Conservation (phyloP, 2,329 filamentous ascomycete species). For the Chaetoscypha palmicola region DNA sequence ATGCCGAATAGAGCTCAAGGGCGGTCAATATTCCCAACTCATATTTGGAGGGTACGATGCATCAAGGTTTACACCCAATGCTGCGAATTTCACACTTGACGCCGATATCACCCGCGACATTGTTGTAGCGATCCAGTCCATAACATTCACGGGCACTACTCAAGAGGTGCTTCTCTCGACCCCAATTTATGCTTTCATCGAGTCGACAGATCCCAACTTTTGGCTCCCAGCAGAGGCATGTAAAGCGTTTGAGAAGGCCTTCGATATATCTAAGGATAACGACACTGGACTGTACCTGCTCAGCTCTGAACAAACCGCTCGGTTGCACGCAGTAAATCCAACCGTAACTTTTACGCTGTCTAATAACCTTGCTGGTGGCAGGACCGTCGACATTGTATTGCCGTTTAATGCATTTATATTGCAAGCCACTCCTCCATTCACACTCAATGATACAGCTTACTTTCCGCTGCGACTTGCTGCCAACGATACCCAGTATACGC, state of each 20-base stretch:
- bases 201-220: conserved; percentile 34
- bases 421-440: conserved; percentile 30
- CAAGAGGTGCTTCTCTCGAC: conserved; percentile 21
- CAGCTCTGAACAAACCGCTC: conserved; percentile 20
- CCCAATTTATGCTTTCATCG: conserved; percentile 29
- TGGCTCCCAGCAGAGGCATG: conserved; percentile 33
- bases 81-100: conserved; percentile 33
- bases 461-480: conserved; percentile 33
- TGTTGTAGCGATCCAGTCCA: conserved; percentile 32
- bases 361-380: conserved; percentile 19
- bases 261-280: conserved; percentile 32
- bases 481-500: conserved; percentile 32
- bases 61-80: conserved; percentile 33
- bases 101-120: conserved; percentile 33
- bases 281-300: conserved; percentile 21
- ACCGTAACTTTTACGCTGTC: conserved; percentile 32
- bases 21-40: conserved; percentile 32
- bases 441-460: conserved; percentile 26
- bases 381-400: conserved; percentile 29
- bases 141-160: conserved; percentile 22
- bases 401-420: conserved; percentile 34
- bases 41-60: conserved; percentile 36
- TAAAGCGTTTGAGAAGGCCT: conserved; percentile 29
- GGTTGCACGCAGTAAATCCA: conserved; percentile 25
- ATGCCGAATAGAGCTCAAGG: conserved; percentile 14